phyloP scores from a whole-genome alignment of 2,329 filamentous ascomycete genomes.

The Dactylellina leptospora region DNA sequence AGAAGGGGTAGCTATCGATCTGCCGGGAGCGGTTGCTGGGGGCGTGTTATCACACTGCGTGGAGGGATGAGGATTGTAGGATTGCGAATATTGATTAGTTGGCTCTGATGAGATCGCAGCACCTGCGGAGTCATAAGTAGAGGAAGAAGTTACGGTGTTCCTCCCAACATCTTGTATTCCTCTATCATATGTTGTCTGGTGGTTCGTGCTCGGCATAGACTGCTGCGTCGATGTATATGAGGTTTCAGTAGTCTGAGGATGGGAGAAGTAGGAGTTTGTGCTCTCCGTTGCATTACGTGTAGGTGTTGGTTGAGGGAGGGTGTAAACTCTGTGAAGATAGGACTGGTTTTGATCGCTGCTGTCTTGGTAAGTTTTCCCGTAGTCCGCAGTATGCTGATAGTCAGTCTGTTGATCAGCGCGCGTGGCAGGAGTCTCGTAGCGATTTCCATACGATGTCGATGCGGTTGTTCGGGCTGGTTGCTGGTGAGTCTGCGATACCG shows the following conservation, averaged over 20 bases:
- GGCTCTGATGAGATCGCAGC: background rate
- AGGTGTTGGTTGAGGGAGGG: slow-evolving; percentile 23
- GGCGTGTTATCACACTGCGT: too few species aligned
- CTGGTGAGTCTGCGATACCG: background rate
- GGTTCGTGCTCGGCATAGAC: background rate
- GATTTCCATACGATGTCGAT: background rate
- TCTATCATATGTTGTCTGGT: slow-evolving; percentile 9
- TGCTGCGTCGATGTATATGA: slow-evolving; percentile 9
- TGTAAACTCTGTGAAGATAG: slow-evolving; percentile 25
- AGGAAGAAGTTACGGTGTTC: background rate
- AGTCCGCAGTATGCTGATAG: slow-evolving; percentile 18
- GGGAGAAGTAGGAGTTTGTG: slow-evolving; percentile 17
- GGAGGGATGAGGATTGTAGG: too few species aligned
- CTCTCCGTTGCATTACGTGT: slow-evolving; percentile 15
- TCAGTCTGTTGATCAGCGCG: slow-evolving; percentile 10
- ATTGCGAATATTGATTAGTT: too few species aligned
- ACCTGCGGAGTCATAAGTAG: slow-evolving; percentile 7
- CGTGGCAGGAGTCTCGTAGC: slow-evolving; percentile 3
- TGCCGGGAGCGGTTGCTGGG: background rate
- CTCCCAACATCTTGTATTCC: background rate
- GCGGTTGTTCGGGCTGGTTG: slow-evolving; percentile 16
- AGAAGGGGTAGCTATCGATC: background rate
- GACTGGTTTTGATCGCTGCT: slow-evolving; percentile 28
- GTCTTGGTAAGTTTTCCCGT: slow-evolving; percentile 35
- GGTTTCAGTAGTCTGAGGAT: background rate